Conservation (phyloP, 495 filamentous ascomycete species). For the Aspergillus haitiensis region DNA sequence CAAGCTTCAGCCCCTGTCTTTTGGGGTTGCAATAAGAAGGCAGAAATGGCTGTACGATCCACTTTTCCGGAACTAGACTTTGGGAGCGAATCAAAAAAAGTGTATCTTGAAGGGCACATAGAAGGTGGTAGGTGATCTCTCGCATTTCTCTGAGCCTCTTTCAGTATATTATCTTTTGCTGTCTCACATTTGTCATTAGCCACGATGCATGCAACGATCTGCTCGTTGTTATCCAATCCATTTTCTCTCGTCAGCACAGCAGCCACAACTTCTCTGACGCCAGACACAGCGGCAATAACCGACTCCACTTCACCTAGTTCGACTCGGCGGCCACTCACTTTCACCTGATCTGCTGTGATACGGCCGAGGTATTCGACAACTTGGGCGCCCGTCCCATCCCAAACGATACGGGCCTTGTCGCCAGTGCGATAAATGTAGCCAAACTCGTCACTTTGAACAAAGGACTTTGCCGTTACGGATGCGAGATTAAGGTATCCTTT, state of each 20-base stretch:
- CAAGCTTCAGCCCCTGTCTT: slow-evolving; percentile 5
- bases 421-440: slow-evolving; percentile 68
- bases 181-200: slow-evolving; percentile 22
- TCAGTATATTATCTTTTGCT: slow-evolving; percentile 33
- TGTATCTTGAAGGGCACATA: slow-evolving; percentile 27
- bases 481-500: slow-evolving; percentile 49
- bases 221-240: slow-evolving; percentile 22
- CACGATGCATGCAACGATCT: slow-evolving; percentile 30
- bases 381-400: slow-evolving; percentile 40
- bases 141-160: slow-evolving; percentile 46
- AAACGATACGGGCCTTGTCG: slow-evolving; percentile 61
- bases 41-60: slow-evolving; percentile 27
- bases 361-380: slow-evolving; percentile 63
- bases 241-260: slow-evolving; percentile 22
- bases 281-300: slow-evolving; percentile 22
- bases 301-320: slow-evolving; percentile 85
- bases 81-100: slow-evolving; percentile 25
- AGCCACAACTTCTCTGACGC: slow-evolving; percentile 25
- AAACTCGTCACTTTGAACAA: slow-evolving; percentile 40
- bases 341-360: slow-evolving; percentile 77
- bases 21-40: slow-evolving; percentile 9
- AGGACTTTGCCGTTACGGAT: slow-evolving; percentile 35
- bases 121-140: slow-evolving; percentile 25
- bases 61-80: slow-evolving; percentile 31
- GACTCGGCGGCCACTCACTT: slow-evolving; percentile 86